phyloP scores from a whole-genome alignment of 768 basidiomycete genomes.

The Cystofilobasidium ferigula region DNA sequence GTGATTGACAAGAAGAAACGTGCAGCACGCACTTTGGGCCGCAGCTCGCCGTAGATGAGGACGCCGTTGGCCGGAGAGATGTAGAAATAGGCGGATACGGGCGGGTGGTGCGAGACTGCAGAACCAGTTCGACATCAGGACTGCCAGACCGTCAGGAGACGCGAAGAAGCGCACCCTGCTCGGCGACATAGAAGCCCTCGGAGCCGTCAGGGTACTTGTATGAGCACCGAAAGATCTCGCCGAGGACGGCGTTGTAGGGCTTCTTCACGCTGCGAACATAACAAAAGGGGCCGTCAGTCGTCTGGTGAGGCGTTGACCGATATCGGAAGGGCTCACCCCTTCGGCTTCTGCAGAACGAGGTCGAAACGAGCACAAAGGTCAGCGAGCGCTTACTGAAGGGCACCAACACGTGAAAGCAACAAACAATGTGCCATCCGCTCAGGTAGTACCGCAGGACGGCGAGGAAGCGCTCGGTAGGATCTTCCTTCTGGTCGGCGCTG shows the following conservation, averaged over 20 bases:
- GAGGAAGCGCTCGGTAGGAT: constrained; percentile 82
- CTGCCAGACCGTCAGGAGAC: not conserved
- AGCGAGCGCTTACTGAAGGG: not conserved
- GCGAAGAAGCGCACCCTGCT: constrained; percentile 58
- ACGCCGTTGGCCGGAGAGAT: constrained; percentile 81
- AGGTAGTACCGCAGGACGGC: constrained; percentile 87
- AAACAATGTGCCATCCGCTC: constrained; percentile 88
- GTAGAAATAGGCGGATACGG: constrained; percentile 83
- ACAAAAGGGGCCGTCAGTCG: not conserved
- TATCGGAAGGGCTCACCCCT: constrained; percentile 48
- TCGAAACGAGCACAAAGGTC: not conserved
- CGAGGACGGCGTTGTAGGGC: constrained; percentile 96
- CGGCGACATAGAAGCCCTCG: constrained; percentile 91
- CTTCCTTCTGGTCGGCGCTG: constrained; percentile 67
- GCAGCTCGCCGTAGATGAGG: constrained; percentile 77
- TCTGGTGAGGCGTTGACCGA: not conserved
- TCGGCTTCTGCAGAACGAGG: constrained; percentile 48
- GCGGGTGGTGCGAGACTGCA: constrained; percentile 89
- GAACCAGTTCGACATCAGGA: not conserved
- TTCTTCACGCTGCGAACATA: constrained; percentile 64
- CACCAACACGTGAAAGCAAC: not conserved
- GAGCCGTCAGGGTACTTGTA: constrained; percentile 86
- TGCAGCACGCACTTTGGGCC: constrained; percentile 52
- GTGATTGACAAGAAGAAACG: not conserved
- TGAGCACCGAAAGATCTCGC: constrained; percentile 93